Conservation (phyloP, 164 flowering plant genomes). For the Liquidambar formosana region DNA sequence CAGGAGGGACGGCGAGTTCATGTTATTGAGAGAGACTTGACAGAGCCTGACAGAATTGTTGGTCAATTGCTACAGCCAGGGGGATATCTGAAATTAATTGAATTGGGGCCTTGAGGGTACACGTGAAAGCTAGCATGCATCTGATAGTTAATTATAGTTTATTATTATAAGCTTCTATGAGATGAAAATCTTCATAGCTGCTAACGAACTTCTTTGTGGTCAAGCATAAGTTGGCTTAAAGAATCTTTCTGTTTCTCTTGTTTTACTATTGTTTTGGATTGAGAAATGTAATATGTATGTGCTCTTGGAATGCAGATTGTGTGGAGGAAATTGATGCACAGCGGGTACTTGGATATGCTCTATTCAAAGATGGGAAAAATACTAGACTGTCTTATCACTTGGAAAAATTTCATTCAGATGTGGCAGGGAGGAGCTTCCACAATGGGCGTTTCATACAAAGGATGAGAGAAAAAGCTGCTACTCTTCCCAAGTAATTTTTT, state of each 20-base stretch:
- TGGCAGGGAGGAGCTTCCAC: conserved; percentile 51
- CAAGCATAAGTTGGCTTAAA: neutral
- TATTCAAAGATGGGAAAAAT: conserved; percentile 45
- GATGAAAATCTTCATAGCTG: neutral
- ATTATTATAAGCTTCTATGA: neutral
- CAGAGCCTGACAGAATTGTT: conserved; percentile 48
- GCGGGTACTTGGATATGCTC: conserved; percentile 41
- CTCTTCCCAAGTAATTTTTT: conserved; percentile 42
- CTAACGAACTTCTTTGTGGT: neutral
- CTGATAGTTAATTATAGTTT: too few species aligned
- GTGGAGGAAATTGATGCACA: conserved; percentile 52
- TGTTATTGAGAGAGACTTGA: conserved; percentile 54
- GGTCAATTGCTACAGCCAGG: conserved; percentile 62
- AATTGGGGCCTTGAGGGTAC: conserved; percentile 56
- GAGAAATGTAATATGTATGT: neutral
- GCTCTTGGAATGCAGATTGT: conserved; percentile 36
- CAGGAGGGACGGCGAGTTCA: conserved; percentile 55
- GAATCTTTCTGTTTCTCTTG: neutral
- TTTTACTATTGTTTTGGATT: neutral
- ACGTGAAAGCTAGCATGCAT: conserved; percentile 1
- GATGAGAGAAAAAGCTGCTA: conserved; percentile 49
- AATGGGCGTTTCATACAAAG: conserved; percentile 50
- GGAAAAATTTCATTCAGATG: conserved; percentile 43
- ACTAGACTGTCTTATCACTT: conserved; percentile 43
- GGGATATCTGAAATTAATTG: conserved; percentile 51